Conservation (phyloP, 371 early-diverging fungal genomes). For the Mortierella sp. region DNA sequence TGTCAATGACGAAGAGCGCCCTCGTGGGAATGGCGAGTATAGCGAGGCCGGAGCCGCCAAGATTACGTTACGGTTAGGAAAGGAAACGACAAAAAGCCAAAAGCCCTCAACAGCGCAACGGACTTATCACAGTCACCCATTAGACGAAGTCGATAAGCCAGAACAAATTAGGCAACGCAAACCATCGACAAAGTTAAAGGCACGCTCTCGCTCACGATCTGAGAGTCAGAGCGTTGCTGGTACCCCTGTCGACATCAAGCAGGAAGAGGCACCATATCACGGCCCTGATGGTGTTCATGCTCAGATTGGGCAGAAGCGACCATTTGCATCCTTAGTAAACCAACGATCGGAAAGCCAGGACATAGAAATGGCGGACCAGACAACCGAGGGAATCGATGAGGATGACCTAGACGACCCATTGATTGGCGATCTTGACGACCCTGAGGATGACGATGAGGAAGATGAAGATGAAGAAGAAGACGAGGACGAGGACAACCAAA, state of each 20-base stretch:
- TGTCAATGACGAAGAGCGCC: neutral
- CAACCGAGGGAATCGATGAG: slow-evolving; percentile 3
- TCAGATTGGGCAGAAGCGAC: slow-evolving; percentile 34
- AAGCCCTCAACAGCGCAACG: slow-evolving; percentile 6
- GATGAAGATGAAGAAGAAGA: slow-evolving; percentile 40
- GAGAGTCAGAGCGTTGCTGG: slow-evolving; percentile 5
- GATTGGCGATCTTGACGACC: slow-evolving; percentile 57
- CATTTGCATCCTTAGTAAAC: slow-evolving; percentile 22
- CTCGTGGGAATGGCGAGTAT: neutral
- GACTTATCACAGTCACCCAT: slow-evolving; percentile 8
- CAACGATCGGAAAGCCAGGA: slow-evolving; percentile 13
- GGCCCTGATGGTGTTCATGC: neutral
- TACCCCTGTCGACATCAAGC: slow-evolving; percentile 19
- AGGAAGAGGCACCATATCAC: slow-evolving; percentile 20
- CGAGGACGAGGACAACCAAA: slow-evolving; percentile 16
- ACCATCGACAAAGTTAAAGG: neutral
- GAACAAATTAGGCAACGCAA: neutral
- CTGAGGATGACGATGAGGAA: slow-evolving; percentile 53
- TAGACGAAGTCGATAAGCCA: neutral
- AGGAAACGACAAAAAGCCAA: slow-evolving; percentile 1
- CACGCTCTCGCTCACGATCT: slow-evolving; percentile 30
- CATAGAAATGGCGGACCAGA: slow-evolving; percentile 2
- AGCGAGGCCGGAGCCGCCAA: slow-evolving; percentile 19
- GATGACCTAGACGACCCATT: slow-evolving; percentile 34
- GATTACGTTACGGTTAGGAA: slow-evolving; percentile 26